These are phyloP conservation scores for Trapa incisa DNA, from an alignment of 345 rosid genomes.

Conservation along the genomic window DNA sequence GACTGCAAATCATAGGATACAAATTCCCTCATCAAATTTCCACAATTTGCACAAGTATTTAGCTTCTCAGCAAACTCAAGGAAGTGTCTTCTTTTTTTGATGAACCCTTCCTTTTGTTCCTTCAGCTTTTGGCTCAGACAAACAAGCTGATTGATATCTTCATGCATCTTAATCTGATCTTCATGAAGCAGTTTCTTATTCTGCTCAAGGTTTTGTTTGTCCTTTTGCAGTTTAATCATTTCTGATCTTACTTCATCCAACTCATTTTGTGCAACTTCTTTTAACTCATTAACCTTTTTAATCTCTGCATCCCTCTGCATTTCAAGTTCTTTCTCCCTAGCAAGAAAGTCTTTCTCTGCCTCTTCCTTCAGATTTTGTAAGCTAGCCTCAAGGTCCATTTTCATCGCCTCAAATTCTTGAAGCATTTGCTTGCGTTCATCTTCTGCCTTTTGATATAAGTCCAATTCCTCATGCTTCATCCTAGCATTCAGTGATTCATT, in stretches of 20 bases:
- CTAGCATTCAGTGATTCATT: constrained; percentile 56
- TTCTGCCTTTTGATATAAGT: constrained; percentile 36
- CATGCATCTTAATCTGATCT: constrained; percentile 45
- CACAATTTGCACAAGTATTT: constrained; percentile 47
- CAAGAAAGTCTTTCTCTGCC: constrained; percentile 36
- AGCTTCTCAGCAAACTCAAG: constrained; percentile 48
- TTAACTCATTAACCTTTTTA: constrained; percentile 22
- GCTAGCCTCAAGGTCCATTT: constrained; percentile 31
- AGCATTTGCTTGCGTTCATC: constrained; percentile 40
- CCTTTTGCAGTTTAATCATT: constrained; percentile 30
- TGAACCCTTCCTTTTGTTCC: constrained; percentile 36
- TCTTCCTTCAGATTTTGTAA: constrained; percentile 32
- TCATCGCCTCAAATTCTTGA: constrained; percentile 46
- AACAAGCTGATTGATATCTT: constrained; percentile 56
- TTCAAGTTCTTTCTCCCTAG: constrained; percentile 33
- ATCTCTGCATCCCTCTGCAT: constrained; percentile 36
- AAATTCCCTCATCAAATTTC: constrained; percentile 42
- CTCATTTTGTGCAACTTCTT: constrained; percentile 40
- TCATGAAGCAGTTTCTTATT: constrained; percentile 37
- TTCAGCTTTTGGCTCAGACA: constrained; percentile 43
- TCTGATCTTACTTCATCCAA: constrained; percentile 36
- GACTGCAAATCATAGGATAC: constrained; percentile 42
- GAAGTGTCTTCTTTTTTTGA: constrained; percentile 40
- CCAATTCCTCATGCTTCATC: constrained; percentile 46
- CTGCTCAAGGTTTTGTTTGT: constrained; percentile 34